Evolutionary conservation across 1,139 yeast species (phyloP).

Genomic region (Maudiozyma humilis): DNA sequence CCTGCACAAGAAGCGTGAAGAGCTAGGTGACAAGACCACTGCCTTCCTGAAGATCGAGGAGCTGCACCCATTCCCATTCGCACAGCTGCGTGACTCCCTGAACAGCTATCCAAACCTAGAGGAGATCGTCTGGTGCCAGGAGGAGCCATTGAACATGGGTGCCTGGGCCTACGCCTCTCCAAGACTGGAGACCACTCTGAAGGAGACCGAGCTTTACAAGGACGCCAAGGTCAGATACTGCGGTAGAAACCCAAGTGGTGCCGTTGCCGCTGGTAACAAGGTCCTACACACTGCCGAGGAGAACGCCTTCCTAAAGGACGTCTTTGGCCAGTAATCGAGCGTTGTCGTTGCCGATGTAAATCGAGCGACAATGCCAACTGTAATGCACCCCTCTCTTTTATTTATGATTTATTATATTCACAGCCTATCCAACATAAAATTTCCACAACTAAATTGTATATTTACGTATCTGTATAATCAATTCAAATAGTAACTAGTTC

Average conservation of each 20-base stretch:
- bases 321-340: conserved; percentile 35
- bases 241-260: conserved; percentile 97
- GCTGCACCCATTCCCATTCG: conserved; percentile 97
- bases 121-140: conserved; percentile 96
- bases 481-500: neutral
- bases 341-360: too few species aligned
- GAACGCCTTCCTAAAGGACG: conserved; percentile 74
- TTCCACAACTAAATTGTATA: neutral
- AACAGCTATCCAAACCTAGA: conserved; percentile 72
- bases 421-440: neutral
- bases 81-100: conserved; percentile 79
- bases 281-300: conserved; percentile 83
- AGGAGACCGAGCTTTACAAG: conserved; percentile 62
- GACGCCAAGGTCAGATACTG: conserved; percentile 66
- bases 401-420: neutral
- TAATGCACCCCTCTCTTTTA: neutral
- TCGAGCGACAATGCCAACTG: neutral
- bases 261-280: conserved; percentile 97
- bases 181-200: conserved; percentile 67
- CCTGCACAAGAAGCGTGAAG: conserved; percentile 77
- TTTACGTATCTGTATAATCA: neutral
- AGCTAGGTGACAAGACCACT: conserved; percentile 67
- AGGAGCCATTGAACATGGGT: conserved; percentile 98
- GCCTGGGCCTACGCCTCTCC: conserved; percentile 73
- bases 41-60: conserved; percentile 90